These are phyloP conservation scores for Boletellus ananiceps DNA, from an alignment of 768 basidiomycete species.

Conservation along the genomic window DNA sequence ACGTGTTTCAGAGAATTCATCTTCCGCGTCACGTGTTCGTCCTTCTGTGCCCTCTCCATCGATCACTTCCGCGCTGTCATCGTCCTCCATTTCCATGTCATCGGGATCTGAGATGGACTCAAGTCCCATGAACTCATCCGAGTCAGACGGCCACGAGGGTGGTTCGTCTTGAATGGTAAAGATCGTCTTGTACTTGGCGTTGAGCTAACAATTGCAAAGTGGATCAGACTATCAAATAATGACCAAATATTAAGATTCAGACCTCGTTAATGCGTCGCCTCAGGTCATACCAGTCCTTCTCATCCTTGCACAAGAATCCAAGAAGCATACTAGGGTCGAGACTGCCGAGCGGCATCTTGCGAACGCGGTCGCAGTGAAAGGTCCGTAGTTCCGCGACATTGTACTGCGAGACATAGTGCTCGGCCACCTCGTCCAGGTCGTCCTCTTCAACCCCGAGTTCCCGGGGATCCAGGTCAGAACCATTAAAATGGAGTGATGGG, in stretches of 20 bases:
- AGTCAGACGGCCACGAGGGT: constrained; percentile 74
- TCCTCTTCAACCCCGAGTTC: constrained; percentile 32
- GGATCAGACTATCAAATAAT: constrained; percentile 2
- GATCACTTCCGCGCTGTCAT: constrained; percentile 37
- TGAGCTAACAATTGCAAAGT: constrained; percentile 8
- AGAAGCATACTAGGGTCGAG: constrained; percentile 97
- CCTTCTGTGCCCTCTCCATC: constrained; percentile 26
- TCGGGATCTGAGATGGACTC: constrained; percentile 81
- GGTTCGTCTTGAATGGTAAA: constrained; percentile 88
- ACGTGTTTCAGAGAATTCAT: constrained; percentile 54
- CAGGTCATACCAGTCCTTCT: constrained; percentile 84
- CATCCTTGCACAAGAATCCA: constrained; percentile 82
- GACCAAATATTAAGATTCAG: constrained; percentile 22
- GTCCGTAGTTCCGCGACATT: constrained; percentile 67
- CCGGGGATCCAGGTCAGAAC: constrained; percentile 34
- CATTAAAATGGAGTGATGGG: constrained; percentile 18
- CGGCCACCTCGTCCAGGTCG: constrained; percentile 44
- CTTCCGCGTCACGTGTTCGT: constrained; percentile 32
- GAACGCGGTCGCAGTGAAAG: constrained; percentile 94
- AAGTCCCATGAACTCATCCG: constrained; percentile 68
- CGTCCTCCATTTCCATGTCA: constrained; percentile 60
- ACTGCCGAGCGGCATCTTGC: constrained; percentile 89
- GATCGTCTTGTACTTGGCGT: constrained; percentile 59
- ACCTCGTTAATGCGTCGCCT: constrained; percentile 69
- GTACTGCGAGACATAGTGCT: constrained; percentile 74